Evolutionary conservation across 2,329 filamentous ascomycete species (phyloP).

Genomic region (Sporothrix humicola): DNA sequence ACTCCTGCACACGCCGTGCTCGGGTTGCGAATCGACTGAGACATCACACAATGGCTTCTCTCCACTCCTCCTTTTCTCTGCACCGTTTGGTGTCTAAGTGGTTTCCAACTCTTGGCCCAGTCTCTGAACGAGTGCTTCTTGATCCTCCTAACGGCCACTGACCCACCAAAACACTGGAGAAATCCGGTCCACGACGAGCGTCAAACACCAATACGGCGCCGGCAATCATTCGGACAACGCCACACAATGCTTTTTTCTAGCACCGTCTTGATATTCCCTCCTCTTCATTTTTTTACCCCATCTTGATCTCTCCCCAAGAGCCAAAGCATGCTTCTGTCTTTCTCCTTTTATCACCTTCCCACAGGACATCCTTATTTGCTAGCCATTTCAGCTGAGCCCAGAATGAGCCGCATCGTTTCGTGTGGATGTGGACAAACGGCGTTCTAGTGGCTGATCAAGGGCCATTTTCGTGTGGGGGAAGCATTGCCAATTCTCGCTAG

Average conservation of each 20-base stretch:
- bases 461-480: conserved; percentile 10
- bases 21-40: neutral
- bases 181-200: no score
- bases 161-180: neutral
- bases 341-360: neutral
- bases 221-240: neutral
- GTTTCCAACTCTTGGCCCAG: neutral
- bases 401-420: conserved; percentile 1
- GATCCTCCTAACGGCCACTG: neutral
- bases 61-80: conserved; percentile 22
- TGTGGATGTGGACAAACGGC: no score
- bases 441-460: conserved; percentile 20
- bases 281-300: neutral
- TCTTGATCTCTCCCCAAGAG: no score
- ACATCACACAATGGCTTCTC: neutral
- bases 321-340: no score
- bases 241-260: neutral
- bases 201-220: neutral
- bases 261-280: neutral
- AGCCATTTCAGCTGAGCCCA: neutral
- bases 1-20: neutral
- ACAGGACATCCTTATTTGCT: neutral
- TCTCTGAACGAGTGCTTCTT: neutral
- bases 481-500: conserved; percentile 8
- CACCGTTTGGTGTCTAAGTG: neutral